Percentiles rank a stretch among this genome's conserved stretches.
Conservation (phyloP, 73 alveolate species). For the Stentor coeruleus region DNA sequence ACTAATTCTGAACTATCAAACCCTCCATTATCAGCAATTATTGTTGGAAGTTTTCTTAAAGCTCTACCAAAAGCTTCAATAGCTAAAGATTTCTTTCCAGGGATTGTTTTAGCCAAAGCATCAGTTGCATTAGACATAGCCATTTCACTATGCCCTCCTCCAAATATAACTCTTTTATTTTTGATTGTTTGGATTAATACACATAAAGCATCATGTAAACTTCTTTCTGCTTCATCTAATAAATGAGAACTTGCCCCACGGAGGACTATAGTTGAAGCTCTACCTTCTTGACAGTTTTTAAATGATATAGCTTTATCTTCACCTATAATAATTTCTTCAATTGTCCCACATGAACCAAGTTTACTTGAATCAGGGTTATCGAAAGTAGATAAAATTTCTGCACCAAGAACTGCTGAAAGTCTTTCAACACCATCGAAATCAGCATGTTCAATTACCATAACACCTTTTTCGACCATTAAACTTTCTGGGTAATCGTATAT, state of each 20-base stretch:
- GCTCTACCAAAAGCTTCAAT: constrained; percentile 95
- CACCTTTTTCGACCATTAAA: constrained; percentile 89
- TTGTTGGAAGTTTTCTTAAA: constrained; percentile 86
- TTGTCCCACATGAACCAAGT: constrained; percentile 85
- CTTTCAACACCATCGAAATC: constrained; percentile 98
- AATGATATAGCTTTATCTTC: constrained; percentile 96
- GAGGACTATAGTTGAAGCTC: constrained; percentile 92
- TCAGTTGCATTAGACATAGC: constrained; percentile 94
- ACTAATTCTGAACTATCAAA: constrained; percentile 91
- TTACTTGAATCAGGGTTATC: constrained; percentile 84
- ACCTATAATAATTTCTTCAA: constrained; percentile 97
- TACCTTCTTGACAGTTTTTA: constrained; percentile 84
- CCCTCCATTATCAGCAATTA: constrained; percentile 96
- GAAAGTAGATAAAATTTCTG: constrained; percentile 95
- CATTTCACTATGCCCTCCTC: constrained; percentile 96
- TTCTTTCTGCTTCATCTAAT: constrained; percentile 96
- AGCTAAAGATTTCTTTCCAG: constrained; percentile 94
- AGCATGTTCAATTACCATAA: constrained; percentile 98
- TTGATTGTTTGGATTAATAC: constrained; percentile 88
- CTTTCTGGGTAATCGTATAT: constrained; percentile 96
- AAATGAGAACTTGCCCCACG: constrained; percentile 96
- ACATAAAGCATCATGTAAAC: constrained; percentile 95
- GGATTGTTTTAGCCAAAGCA: constrained; percentile 68
- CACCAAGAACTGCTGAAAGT: constrained; percentile 96
- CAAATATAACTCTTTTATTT: constrained; percentile 79